Evolutionary conservation across 352 stramenopile genomes (phyloP), one percentile per base, ranked within the genome.

Genomic region (Phytophthora cryptogea): DNA sequence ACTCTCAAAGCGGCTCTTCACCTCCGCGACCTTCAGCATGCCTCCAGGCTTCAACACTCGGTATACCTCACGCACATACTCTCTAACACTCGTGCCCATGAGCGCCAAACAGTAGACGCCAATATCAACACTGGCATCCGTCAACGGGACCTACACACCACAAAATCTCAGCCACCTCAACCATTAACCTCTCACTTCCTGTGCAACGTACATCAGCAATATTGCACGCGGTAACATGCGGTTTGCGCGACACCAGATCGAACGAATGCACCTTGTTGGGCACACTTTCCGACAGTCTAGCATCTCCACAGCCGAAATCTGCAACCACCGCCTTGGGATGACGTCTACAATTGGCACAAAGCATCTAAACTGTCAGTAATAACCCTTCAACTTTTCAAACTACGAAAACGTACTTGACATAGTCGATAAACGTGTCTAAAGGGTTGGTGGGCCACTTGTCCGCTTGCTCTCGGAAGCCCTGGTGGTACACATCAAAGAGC

Each of bases 221-320:
- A 72, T 99, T 98, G 77, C 96, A 99, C n/a, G 96, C 93, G 0
- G 96, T 96, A 17, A 99, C 85, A 32, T 75, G 63, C n/a, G 74
- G 55, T 56, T 97, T 98, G 43, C 80, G 80, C 2, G 96, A 92
- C 16, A 99, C 96, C 31, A 99, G 74, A 80, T 99, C 97, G 72
- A 99, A 99, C 28, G 96, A 99, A 72, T 99, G 91, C 42, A 99
- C 96, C 33, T 80, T 97, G 64, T 96, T 88, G 35, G 72, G 39
- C 37, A 98, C 82, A 45, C 80, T 94, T 26, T 90, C 83, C 0
- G 96, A 92, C 28, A 99, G 74, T 23, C 94, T 82, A 10, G 97
- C 97, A 72, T 99, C 97, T 26, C 97, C 97, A 69, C 97, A 99
- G 30, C 97, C 97, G 78, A 99, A 99, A 86, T 99, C 97, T 14